Evolutionary conservation across 2,329 filamentous ascomycete species (phyloP).

Genomic region (Neofusicoccum laricinum): DNA sequence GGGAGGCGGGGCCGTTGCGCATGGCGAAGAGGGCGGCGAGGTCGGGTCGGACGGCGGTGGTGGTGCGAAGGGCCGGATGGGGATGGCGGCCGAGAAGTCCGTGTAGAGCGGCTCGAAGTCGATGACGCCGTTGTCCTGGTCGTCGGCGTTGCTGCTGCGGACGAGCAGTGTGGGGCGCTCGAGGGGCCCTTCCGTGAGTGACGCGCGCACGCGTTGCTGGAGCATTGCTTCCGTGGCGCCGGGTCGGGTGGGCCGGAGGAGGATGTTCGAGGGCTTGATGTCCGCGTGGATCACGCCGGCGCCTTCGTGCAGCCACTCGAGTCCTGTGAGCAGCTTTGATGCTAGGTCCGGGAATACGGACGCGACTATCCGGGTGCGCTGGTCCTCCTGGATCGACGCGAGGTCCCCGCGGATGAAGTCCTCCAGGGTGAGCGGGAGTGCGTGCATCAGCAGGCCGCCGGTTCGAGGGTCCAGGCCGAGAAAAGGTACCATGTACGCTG

Average conservation of each 20-base stretch:
- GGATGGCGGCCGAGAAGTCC: constrained; percentile 38
- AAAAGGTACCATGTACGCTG: constrained; percentile 30
- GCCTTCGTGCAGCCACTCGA: constrained; percentile 40
- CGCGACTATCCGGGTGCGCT: constrained; percentile 35
- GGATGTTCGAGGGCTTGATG: constrained; percentile 48
- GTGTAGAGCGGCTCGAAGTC: constrained; percentile 23
- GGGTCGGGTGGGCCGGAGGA: constrained; percentile 29
- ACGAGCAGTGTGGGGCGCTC: neutral
- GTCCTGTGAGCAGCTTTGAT: constrained; percentile 36
- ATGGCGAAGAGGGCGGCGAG: constrained; percentile 17
- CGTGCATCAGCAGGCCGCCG: constrained; percentile 31
- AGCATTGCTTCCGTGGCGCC: constrained; percentile 17
- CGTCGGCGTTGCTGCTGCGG: constrained; percentile 1
- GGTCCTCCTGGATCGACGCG: neutral
- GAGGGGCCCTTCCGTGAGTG: neutral
- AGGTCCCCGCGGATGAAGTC: constrained; percentile 29
- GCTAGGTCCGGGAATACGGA: constrained; percentile 41
- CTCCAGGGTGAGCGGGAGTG: constrained; percentile 33
- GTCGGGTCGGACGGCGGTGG: constrained; percentile 25
- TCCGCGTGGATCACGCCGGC: constrained; percentile 44
- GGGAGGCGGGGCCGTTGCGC: constrained; percentile 17
- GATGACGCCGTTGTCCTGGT: neutral
- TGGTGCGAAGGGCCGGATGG: neutral
- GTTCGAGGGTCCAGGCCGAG: constrained; percentile 31
- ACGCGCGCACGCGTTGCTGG: neutral